These are phyloP conservation scores for Mucor saturninus DNA, from an alignment of 371 early-diverging fungal genomes.

Conservation along the genomic window DNA sequence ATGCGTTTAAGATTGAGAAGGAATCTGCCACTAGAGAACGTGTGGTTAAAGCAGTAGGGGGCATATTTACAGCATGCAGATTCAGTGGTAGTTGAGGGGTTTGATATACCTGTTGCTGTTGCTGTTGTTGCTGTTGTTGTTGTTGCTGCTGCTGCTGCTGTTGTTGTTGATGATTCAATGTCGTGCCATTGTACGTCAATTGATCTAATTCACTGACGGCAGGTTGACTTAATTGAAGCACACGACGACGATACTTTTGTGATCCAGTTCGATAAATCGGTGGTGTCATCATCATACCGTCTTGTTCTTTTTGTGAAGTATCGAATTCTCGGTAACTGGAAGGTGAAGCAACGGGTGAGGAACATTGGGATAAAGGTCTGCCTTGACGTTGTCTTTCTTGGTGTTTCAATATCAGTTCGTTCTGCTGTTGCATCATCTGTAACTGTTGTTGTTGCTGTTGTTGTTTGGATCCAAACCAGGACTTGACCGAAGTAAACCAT, in stretches of 20 bases:
- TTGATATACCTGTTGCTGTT: not conserved
- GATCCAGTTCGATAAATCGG: constrained; percentile 35
- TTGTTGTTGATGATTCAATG: too few species aligned
- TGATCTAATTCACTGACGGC: constrained; percentile 45
- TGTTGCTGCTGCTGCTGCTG: too few species aligned
- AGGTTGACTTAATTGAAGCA: constrained; percentile 37
- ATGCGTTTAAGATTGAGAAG: constrained; percentile 27
- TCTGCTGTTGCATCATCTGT: constrained; percentile 2
- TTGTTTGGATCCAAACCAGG: constrained; percentile 48
- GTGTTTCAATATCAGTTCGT: not conserved
- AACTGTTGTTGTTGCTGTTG: constrained; percentile 16
- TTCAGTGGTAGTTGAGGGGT: not conserved
- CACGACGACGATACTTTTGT: constrained; percentile 35
- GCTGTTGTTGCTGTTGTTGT: constrained; percentile 1
- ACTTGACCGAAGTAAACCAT: constrained; percentile 54
- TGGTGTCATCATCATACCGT: constrained; percentile 25
- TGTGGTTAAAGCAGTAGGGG: constrained; percentile 30
- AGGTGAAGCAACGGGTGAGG: constrained; percentile 22
- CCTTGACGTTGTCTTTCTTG: constrained; percentile 18
- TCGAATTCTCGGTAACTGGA: constrained; percentile 25
- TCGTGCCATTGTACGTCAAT: constrained; percentile 34
- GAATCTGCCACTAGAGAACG: constrained; percentile 22
- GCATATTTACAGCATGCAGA: constrained; percentile 8
- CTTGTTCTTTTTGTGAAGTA: constrained; percentile 1
- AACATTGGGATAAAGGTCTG: constrained; percentile 13